Conservation (phyloP, 176 grass and related monocot species). For the Echinochloa phyllopogon region DNA sequence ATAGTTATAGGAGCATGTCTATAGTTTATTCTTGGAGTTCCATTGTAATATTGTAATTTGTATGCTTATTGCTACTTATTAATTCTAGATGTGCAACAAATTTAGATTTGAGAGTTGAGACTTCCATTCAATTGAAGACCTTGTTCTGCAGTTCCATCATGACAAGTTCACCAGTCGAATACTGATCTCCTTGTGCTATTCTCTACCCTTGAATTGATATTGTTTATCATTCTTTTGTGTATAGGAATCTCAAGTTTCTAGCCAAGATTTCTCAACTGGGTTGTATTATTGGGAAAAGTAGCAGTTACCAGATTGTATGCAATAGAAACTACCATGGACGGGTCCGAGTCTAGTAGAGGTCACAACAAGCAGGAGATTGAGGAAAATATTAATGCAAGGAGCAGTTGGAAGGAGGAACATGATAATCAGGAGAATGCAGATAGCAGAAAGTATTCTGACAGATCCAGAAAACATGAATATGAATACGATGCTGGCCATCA, state of each 20-base stretch:
- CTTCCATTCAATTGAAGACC: background rate
- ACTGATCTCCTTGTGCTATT: constrained; percentile 9
- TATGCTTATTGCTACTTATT: background rate
- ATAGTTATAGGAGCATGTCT: background rate
- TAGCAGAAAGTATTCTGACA: constrained; percentile 50
- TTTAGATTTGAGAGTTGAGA: background rate
- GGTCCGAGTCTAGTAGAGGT: constrained; percentile 40
- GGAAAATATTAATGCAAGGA: constrained; percentile 37
- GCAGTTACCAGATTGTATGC: background rate
- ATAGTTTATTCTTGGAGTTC: background rate
- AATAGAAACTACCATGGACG: constrained; percentile 18
- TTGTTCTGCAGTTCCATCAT: constrained; percentile 3
- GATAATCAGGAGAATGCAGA: constrained; percentile 46
- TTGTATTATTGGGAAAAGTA: constrained; percentile 1
- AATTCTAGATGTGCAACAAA: background rate
- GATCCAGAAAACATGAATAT: constrained; percentile 53
- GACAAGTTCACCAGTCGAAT: background rate
- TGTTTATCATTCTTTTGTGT: constrained; percentile 23
- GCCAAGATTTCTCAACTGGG: constrained; percentile 9
- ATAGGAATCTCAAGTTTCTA: constrained; percentile 29
- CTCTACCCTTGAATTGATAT: background rate
- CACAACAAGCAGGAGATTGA: constrained; percentile 47
- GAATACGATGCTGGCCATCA: constrained; percentile 49
- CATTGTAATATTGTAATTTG: background rate
- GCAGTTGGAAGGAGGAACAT: constrained; percentile 39